Base-by-base conservation (phyloP, 306 rosid species). In the Glycyrrhiza uralensis region DNA sequence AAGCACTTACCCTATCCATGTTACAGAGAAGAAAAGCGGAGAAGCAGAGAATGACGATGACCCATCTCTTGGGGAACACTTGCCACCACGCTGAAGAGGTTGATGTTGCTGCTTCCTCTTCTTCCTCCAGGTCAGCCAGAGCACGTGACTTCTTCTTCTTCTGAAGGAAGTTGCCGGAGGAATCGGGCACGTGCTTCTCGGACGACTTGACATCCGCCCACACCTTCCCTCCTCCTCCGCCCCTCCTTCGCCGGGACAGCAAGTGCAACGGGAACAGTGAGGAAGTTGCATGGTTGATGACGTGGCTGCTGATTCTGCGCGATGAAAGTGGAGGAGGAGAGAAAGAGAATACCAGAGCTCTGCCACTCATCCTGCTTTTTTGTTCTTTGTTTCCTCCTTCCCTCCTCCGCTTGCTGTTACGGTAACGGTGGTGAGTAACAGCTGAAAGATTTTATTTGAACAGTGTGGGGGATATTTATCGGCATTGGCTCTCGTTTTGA, bases 21-120 rank as follows among this genome's bases (percentile, higher is more conserved):
- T 95, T 95, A 84, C 99, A 95, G 0, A 95, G 96, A 75, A 95
- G 92, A 66, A 95, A 95, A 18, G 99, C 95, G 0, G 99, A 76
- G 66, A 95, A 95, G 69, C 99, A 95, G 39, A 95, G 88, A 76
- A 90, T 38, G 44, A 95, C 99, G 30, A 95, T 95, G 55, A 95
- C 81, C 99, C 99, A 95, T 82, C 99, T 72, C 66, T 91, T 95
- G 0, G 97, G 99, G 44, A 95, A 85, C 59, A 71, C 81, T 62
- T 85, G 81, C 94, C 90, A 86, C 97, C 96, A 94, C 20, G 17
- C 6, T 0, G 60, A 13, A 23, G 28, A 58, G 2, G 3, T 0
- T 0, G 87, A 1, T 14, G 0, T 30, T 1, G 5, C 80, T 6
- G 7, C 72, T 24, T 11, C 50, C 13, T 6, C 81, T 22, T 39